Conservation (phyloP, 352 stramenopile species). For the Phytophthora sansomeana region DNA sequence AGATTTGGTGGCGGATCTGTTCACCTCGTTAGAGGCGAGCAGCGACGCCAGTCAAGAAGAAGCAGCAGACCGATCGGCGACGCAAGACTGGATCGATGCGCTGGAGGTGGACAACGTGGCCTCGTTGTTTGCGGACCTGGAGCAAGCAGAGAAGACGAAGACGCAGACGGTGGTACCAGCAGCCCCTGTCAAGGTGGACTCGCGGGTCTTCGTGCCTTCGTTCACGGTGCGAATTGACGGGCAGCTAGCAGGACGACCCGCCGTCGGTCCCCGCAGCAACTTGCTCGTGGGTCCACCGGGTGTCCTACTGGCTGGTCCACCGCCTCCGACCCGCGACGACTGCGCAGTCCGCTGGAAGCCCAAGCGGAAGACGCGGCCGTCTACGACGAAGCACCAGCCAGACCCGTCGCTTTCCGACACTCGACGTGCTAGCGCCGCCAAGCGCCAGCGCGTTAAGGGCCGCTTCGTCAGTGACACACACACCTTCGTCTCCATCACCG, state of each 20-base stretch:
- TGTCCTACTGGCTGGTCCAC: constrained; percentile 45
- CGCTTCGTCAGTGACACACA: constrained; percentile 65
- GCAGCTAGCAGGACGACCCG: constrained; percentile 13
- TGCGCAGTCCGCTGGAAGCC: constrained; percentile 42
- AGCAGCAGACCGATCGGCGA: constrained; percentile 18
- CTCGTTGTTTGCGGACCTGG: constrained; percentile 56
- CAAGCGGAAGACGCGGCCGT: constrained; percentile 52
- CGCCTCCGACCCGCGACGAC: constrained; percentile 31
- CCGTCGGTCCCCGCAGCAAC: constrained; percentile 23
- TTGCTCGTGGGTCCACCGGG: constrained; percentile 58
- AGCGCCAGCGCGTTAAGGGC: constrained; percentile 71
- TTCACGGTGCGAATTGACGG: constrained; percentile 66
- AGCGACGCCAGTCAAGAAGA: constrained; percentile 9
- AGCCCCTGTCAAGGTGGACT: constrained; percentile 42
- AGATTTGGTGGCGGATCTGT: constrained; percentile 49
- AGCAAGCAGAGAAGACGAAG: constrained; percentile 22
- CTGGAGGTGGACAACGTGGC: constrained; percentile 63
- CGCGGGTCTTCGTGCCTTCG: constrained; percentile 62
- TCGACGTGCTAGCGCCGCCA: constrained; percentile 63
- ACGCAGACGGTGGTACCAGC: constrained; percentile 1
- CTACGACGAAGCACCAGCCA: constrained; percentile 7
- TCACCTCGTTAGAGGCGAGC: constrained; percentile 42
- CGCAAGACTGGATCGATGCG: constrained; percentile 56
- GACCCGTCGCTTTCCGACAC: constrained; percentile 55
- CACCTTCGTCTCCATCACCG: constrained; percentile 72